These are phyloP conservation scores for Teunomyces stri DNA, from an alignment of 805 yeast genomes.

Conservation along the genomic window DNA sequence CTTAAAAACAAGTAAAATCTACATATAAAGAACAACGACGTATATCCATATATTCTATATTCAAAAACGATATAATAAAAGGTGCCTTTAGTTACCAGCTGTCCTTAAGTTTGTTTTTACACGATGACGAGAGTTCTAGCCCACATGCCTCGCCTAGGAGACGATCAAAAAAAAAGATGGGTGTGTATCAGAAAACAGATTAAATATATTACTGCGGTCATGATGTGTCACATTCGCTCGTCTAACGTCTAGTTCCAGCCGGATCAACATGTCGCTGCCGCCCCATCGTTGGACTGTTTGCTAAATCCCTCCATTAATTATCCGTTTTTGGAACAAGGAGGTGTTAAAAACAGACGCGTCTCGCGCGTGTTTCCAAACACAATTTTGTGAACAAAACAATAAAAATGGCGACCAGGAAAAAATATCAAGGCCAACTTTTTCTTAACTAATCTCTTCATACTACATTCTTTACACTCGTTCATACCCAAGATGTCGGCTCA, in stretches of 20 bases:
- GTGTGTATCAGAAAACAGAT: no score
- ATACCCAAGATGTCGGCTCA: slow-evolving; percentile 20
- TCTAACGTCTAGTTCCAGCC: neutral
- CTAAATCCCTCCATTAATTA: neutral
- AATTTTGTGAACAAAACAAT: neutral
- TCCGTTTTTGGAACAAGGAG: slow-evolving; percentile 1
- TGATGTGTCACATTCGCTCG: neutral
- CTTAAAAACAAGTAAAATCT: neutral
- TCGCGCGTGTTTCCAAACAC: slow-evolving; percentile 4
- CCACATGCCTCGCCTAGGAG: neutral
- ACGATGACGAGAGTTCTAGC: neutral
- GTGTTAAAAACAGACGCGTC: slow-evolving; percentile 3
- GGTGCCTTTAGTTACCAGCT: neutral
- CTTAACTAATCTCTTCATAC: neutral
- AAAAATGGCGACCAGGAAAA: neutral
- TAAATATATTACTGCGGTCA: neutral
- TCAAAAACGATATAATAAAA: no score
- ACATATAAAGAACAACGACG: neutral
- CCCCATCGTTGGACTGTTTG: neutral
- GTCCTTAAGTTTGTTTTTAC: neutral
- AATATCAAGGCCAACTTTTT: neutral
- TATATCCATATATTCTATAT: no score
- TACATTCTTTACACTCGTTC: slow-evolving; percentile 1
- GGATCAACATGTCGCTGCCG: neutral
- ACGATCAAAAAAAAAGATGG: no score